Percentiles rank a stretch among this genome's conserved stretches.
These are phyloP conservation scores for Boletus huronensis DNA, from an alignment of 768 basidiomycete species.

Conservation along the genomic window DNA sequence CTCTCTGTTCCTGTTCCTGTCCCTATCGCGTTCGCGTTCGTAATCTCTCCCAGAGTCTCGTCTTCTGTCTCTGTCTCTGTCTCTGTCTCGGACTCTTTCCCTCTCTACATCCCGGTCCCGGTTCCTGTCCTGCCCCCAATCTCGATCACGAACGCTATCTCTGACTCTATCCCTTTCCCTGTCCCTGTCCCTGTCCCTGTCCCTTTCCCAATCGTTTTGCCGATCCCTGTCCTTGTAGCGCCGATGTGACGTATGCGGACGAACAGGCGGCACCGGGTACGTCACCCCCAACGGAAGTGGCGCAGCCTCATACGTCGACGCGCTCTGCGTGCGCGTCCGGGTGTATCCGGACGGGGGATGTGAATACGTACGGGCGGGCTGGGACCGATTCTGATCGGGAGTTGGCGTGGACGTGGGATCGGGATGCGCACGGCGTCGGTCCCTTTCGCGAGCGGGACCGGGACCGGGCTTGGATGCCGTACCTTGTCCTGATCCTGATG, in stretches of 20 bases:
- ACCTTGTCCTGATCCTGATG: background rate
- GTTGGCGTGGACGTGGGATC: background rate
- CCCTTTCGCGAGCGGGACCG: background rate
- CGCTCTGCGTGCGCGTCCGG: slow-evolving; percentile 14
- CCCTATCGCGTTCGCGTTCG: background rate
- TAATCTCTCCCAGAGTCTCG: background rate
- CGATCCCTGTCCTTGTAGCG: background rate
- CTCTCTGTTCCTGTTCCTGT: background rate
- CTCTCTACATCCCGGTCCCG: background rate
- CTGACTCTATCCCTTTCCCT: background rate
- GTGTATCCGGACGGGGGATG: background rate
- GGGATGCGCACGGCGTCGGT: background rate
- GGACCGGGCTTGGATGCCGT: background rate
- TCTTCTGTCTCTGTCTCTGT: background rate
- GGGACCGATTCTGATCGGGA: background rate
- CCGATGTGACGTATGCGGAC: slow-evolving; percentile 25
- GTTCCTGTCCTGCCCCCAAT: background rate
- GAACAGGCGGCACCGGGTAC: slow-evolving; percentile 27
- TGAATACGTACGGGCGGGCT: background rate
- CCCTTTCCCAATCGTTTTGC: background rate
- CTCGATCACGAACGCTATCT: background rate
- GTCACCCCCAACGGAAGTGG: slow-evolving; percentile 26
- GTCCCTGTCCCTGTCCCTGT: background rate
- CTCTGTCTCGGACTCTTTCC: background rate
- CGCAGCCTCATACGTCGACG: slow-evolving; percentile 23